Percentiles rank a stretch among this genome's conserved stretches.
phyloP scores from a whole-genome alignment of 2,329 filamentous ascomycete genomes.

The Tricladium varicosporioides region DNA sequence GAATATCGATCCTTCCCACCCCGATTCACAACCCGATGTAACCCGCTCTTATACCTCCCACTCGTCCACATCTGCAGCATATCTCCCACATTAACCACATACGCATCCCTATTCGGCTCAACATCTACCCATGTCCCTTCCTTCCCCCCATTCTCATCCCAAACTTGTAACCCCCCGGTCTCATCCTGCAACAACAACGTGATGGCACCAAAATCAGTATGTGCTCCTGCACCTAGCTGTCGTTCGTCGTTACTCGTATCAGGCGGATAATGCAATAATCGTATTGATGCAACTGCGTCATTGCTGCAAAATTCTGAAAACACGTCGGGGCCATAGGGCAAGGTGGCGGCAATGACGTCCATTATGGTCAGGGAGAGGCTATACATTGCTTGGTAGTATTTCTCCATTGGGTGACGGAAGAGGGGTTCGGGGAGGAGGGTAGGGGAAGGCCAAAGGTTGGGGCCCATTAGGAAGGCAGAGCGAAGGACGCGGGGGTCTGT shows the following conservation, averaged over 20 bases:
- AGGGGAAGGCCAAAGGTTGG: constrained; percentile 42
- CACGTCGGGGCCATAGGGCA: constrained; percentile 42
- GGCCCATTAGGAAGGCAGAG: constrained; percentile 39
- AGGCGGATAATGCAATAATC: constrained; percentile 50
- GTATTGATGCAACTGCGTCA: constrained; percentile 41
- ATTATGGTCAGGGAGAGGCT: constrained; percentile 39
- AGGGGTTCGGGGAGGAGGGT: constrained; percentile 32
- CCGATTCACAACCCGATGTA: constrained; percentile 54
- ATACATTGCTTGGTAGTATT: constrained; percentile 41
- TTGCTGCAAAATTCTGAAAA: constrained; percentile 43
- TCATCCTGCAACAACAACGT: constrained; percentile 52
- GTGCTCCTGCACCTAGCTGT: constrained; percentile 35
- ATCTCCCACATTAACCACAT: constrained; percentile 51
- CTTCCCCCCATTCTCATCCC: constrained; percentile 35
- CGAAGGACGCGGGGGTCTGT: constrained; percentile 36
- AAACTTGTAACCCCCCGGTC: constrained; percentile 48
- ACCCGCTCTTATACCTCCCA: constrained; percentile 48
- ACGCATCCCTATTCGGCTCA: constrained; percentile 42
- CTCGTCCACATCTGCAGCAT: constrained; percentile 48
- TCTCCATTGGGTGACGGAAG: constrained; percentile 40
- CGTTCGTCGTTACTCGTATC: constrained; percentile 32
- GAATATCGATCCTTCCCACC: constrained; percentile 49
- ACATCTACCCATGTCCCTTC: constrained; percentile 41
- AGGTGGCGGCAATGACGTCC: constrained; percentile 40
- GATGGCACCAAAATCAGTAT: constrained; percentile 53